Evolutionary conservation across 164 flowering plant genomes (phyloP).

Genomic region (Stephania yunnanensis): DNA sequence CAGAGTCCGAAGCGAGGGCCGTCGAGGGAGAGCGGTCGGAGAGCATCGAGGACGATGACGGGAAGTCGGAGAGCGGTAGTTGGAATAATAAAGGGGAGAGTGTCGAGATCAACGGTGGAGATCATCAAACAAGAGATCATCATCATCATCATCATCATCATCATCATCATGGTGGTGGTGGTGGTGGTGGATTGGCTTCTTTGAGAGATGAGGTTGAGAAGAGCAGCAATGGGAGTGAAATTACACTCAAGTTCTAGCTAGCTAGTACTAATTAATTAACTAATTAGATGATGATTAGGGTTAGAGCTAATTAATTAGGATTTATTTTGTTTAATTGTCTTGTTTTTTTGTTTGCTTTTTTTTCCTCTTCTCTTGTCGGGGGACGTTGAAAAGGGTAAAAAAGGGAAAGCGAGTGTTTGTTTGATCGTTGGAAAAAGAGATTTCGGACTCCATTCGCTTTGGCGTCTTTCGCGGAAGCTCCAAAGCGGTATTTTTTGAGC

Average conservation of each 20-base stretch:
- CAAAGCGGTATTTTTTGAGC: not conserved
- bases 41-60: slow-evolving; percentile 67
- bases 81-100: slow-evolving; percentile 54
- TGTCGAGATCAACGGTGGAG: slow-evolving; percentile 36
- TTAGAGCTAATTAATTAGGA: slow-evolving; percentile 8
- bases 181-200: slow-evolving; percentile 28
- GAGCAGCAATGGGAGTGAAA: slow-evolving; percentile 79
- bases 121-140: slow-evolving; percentile 24
- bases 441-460: slow-evolving; percentile 21
- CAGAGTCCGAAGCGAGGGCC: slow-evolving; percentile 47
- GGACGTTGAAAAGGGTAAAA: slow-evolving; percentile 18
- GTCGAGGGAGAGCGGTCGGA: slow-evolving; percentile 54
- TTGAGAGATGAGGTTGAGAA: slow-evolving; percentile 53
- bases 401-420: slow-evolving; percentile 29
- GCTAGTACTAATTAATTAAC: not conserved
- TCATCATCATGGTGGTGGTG: no score
- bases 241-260: slow-evolving; percentile 71
- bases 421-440: slow-evolving; percentile 15
- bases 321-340: slow-evolving; percentile 1
- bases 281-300: not conserved
- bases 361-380: slow-evolving; percentile 3
- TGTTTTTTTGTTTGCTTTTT: not conserved
- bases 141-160: no score
- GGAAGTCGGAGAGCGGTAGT: slow-evolving; percentile 78
- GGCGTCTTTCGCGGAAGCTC: slow-evolving; percentile 7